Evolutionary conservation across 208 protist genomes (phyloP).

Genomic region (Zelonia costaricensis): DNA sequence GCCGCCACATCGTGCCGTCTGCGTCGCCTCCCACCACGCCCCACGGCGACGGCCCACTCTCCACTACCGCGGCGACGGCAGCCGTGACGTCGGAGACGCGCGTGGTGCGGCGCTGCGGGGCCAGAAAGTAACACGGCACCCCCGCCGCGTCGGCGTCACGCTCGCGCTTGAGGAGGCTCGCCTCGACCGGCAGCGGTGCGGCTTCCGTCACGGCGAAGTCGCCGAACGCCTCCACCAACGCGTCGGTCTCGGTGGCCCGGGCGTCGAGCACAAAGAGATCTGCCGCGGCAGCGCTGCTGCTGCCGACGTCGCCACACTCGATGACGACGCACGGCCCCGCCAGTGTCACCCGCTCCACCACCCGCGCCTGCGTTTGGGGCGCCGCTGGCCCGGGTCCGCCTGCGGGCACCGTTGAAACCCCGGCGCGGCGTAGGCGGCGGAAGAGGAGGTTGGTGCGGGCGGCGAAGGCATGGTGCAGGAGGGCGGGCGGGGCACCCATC

Average conservation of each 20-base stretch:
- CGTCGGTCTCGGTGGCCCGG: constrained; percentile 16
- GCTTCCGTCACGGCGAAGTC: constrained; percentile 30
- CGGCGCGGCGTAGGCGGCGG: constrained; percentile 9
- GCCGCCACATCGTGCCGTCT: constrained; percentile 15
- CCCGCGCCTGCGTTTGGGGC: no score
- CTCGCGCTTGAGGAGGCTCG: constrained; percentile 2
- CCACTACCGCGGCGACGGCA: background rate
- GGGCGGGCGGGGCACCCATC: constrained; percentile 24
- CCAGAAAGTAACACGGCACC: constrained; percentile 11
- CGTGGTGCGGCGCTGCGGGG: constrained; percentile 5
- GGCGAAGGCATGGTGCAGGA: constrained; percentile 13
- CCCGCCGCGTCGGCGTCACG: background rate
- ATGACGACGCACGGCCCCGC: constrained; percentile 18
- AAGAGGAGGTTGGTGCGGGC: constrained; percentile 19
- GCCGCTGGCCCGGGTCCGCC: no score
- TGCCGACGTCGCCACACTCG: constrained; percentile 6
- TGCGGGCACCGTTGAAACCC: no score
- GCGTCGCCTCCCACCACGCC: constrained; percentile 18
- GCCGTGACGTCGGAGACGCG: background rate
- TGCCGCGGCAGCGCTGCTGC: background rate
- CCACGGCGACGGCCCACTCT: constrained; percentile 11
- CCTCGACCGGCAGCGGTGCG: background rate
- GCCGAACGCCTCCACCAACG: constrained; percentile 20
- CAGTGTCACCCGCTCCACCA: constrained; percentile 19
- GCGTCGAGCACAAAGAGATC: constrained; percentile 20